These are phyloP conservation scores for Cladosporium sp. DNA, from an alignment of 2,329 filamentous ascomycete genomes.

Conservation along the genomic window DNA sequence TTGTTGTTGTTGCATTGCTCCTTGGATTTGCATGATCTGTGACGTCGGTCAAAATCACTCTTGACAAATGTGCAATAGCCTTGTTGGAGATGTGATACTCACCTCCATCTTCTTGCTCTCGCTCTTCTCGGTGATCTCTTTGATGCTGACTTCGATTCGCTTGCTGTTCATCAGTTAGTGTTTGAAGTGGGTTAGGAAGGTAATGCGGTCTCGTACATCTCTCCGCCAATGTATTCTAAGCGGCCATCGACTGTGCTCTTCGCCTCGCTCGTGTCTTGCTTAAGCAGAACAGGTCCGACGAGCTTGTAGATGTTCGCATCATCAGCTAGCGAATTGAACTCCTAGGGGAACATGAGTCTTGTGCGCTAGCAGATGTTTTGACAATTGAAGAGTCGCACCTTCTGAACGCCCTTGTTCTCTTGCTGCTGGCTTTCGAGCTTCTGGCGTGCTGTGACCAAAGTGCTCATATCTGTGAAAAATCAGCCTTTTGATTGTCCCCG, in stretches of 20 bases:
- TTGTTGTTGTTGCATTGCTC: constrained; percentile 39
- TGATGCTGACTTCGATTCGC: constrained; percentile 66
- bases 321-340: constrained; percentile 76
- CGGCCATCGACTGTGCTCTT: constrained; percentile 87
- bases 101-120: constrained; percentile 67
- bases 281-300: constrained; percentile 85
- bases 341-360: constrained; percentile 49
- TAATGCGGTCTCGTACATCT: constrained; percentile 65
- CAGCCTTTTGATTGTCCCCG: not conserved
- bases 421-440: constrained; percentile 92
- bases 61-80: not conserved
- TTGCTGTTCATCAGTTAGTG: constrained; percentile 48
- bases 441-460: constrained; percentile 74
- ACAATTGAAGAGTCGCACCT: constrained; percentile 52
- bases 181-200: not conserved
- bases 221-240: constrained; percentile 87
- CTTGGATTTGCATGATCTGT: constrained; percentile 48
- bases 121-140: constrained; percentile 62
- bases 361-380: constrained; percentile 11
- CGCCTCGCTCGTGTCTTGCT: constrained; percentile 90
- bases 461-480: constrained; percentile 68
- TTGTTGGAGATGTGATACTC: constrained; percentile 28
- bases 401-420: constrained; percentile 85
- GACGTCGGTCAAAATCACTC: constrained; percentile 13
- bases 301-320: constrained; percentile 95